These are phyloP conservation scores for Haemoproteus tartakovskyi DNA, from an alignment of 169 alveolate species.

Conservation along the genomic window DNA sequence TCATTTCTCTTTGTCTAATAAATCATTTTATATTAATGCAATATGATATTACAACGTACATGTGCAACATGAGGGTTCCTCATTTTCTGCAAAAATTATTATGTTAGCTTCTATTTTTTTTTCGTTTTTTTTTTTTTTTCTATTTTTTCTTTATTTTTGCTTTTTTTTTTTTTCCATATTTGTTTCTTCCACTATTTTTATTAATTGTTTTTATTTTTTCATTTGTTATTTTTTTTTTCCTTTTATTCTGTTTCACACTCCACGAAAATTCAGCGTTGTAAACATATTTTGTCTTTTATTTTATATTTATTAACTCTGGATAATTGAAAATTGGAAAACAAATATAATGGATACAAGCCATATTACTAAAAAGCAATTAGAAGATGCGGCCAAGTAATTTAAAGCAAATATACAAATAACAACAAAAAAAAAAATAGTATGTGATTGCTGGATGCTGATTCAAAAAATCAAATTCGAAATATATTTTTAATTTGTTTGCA, in stretches of 20 bases:
- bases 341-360: constrained; percentile 53
- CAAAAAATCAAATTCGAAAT: background rate
- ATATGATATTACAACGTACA: no score
- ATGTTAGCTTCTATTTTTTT: no score
- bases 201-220: no score
- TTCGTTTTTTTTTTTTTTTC: no score
- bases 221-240: background rate
- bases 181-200: background rate
- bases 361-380: constrained; percentile 47
- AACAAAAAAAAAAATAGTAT: background rate
- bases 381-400: constrained; percentile 58
- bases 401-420: constrained; percentile 1
- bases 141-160: no score
- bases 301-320: background rate
- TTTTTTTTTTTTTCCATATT: no score
- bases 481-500: background rate
- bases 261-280: background rate
- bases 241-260: no score
- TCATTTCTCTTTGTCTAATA: no score
- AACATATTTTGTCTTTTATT: background rate
- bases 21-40: no score
- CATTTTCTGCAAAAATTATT: no score
- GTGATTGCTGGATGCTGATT: constrained; percentile 1
- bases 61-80: no score
- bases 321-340: no score